phyloP scores from a whole-genome alignment of 148 eudicot genomes.

The Heliamphora exappendiculata region DNA sequence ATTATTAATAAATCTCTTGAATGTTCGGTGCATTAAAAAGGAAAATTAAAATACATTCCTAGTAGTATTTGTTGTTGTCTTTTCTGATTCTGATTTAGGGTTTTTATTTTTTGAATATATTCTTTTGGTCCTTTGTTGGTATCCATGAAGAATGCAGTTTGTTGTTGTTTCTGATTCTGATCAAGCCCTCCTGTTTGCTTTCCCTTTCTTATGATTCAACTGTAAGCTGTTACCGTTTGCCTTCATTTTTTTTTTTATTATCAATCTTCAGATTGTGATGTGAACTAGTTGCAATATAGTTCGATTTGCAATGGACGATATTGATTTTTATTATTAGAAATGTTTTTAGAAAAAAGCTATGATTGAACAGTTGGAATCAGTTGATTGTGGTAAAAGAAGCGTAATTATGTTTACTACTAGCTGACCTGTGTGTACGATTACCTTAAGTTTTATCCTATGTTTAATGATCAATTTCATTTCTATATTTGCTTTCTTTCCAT shows the following conservation, averaged over 20 bases:
- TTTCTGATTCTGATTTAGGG: background rate
- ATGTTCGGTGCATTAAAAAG: too few species aligned
- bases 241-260: background rate
- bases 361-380: background rate
- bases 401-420: background rate
- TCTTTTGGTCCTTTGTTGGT: background rate
- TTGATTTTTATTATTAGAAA: background rate
- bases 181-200: background rate
- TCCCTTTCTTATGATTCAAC: background rate
- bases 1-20: too few species aligned
- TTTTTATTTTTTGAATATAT: background rate
- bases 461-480: background rate
- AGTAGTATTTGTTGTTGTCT: background rate
- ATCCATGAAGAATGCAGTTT: background rate
- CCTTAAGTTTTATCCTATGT: background rate
- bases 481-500: too few species aligned
- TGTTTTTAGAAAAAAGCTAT: background rate
- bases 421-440: too few species aligned
- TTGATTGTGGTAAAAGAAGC: background rate
- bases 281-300: background rate
- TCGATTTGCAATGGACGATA: background rate
- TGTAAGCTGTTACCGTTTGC: background rate
- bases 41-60: too few species aligned
- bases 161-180: background rate
- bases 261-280: background rate